Evolutionary conservation across 1,284 basidiomycete species (phyloP).

Genomic region (Fomitopsis betulina): DNA sequence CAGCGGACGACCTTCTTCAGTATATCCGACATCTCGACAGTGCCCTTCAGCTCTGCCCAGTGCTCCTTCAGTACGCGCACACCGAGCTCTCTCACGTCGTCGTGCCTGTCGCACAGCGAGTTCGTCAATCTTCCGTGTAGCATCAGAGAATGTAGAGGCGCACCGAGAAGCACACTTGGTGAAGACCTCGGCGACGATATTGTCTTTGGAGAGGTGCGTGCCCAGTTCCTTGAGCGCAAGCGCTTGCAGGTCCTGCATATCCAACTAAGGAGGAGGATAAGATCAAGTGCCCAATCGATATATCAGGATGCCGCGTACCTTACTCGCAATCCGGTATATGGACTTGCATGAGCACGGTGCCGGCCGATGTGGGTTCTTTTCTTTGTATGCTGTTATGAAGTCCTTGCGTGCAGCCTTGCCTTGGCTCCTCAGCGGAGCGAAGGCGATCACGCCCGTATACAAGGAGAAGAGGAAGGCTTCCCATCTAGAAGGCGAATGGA

Average conservation of each 20-base stretch:
- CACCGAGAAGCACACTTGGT: background rate
- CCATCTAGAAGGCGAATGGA: constrained; percentile 10
- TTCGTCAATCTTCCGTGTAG: background rate
- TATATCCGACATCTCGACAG: background rate
- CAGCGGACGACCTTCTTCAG: background rate
- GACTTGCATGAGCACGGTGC: constrained; percentile 18
- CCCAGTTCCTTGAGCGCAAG: background rate
- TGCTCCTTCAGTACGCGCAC: background rate
- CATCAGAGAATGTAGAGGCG: background rate
- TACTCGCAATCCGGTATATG: constrained; percentile 17
- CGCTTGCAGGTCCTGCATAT: background rate
- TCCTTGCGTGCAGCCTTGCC: background rate
- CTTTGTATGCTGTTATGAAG: background rate
- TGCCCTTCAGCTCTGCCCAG: background rate
- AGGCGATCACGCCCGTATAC: constrained; percentile 15
- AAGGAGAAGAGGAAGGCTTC: constrained; percentile 19
- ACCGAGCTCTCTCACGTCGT: background rate
- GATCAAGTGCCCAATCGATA: background rate
- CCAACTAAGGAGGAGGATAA: background rate
- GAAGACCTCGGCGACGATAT: background rate
- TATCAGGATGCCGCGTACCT: constrained; percentile 2
- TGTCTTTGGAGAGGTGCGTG: background rate
- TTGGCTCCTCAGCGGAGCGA: constrained; percentile 19
- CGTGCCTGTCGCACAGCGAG: background rate
- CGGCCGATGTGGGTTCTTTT: constrained; percentile 2